These are phyloP conservation scores for Blastobotrys mokoenaii DNA, from an alignment of 805 yeast species.

Conservation along the genomic window DNA sequence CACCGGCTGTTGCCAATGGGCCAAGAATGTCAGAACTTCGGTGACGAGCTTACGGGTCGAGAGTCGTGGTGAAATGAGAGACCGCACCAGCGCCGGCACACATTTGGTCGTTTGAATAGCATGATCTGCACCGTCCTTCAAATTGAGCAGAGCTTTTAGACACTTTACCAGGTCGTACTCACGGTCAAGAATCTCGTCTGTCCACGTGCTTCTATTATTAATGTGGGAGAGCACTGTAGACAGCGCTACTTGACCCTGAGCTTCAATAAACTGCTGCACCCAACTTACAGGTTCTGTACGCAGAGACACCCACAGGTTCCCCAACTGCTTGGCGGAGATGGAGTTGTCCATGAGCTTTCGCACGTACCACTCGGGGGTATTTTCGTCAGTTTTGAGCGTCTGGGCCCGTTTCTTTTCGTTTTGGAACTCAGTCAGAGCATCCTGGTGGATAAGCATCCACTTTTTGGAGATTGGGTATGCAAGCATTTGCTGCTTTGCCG, in stretches of 20 bases:
- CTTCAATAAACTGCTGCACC: constrained; percentile 69
- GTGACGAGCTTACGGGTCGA: constrained; percentile 73
- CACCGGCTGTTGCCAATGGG: constrained; percentile 36
- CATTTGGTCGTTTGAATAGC: constrained; percentile 36
- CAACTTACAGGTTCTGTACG: constrained; percentile 83
- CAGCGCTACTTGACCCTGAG: constrained; percentile 75
- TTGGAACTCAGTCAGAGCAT: constrained; percentile 66
- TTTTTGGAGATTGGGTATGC: constrained; percentile 69
- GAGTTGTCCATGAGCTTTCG: constrained; percentile 61
- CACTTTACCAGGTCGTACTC: constrained; percentile 76
- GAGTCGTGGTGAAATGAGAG: constrained; percentile 65
- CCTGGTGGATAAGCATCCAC: constrained; percentile 88
- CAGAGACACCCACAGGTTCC: constrained; percentile 81
- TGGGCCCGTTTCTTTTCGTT: constrained; percentile 35
- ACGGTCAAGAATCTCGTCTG: constrained; percentile 46
- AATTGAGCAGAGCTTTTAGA: constrained; percentile 63
- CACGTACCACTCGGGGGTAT: constrained; percentile 70
- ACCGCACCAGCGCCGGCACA: constrained; percentile 58
- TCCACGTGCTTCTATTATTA: constrained; percentile 27
- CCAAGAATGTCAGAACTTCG: constrained; percentile 57
- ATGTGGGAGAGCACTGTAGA: constrained; percentile 57
- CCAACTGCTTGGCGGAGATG: constrained; percentile 61
- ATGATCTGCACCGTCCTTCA: constrained; percentile 51
- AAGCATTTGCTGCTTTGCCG: constrained; percentile 69
- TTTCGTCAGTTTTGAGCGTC: constrained; percentile 19